Evolutionary conservation across 805 yeast genomes (phyloP), one percentile per base, ranked within the genome.

Genomic region (Sugiyamaella smithiae): DNA sequence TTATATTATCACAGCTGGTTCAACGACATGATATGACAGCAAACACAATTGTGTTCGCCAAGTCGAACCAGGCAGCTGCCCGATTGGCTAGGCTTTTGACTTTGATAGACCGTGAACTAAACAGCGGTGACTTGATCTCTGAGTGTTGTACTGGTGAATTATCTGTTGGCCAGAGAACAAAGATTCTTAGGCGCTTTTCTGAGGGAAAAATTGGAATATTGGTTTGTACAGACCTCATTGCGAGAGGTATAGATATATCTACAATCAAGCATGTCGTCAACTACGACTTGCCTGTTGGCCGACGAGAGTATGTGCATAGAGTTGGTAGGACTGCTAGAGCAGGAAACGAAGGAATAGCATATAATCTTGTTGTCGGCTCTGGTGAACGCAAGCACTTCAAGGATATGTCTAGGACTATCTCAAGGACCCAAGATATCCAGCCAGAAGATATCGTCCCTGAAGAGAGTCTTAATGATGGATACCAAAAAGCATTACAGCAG

Each of bases 251-350:
- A 43, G 96, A 91, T 67, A 75, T 93, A 40, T 68, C 75, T 12
- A 74, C 80, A 2, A 78, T 93, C 43, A 74, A 79, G 38, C 78
- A 80, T 53, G 97, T 93, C 9, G 70, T 93, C 45, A 93, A 93
- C 67, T 93, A 93, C 66, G 98, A 93, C 62, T 66, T 89, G 47
- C 99, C 99, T 19, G 74, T 80, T 22, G 85, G 96, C 1, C 76
- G 90, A 0, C 82, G 95, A 55, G 98, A 93, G 58, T 93, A 93
- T 57, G 88, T 93, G 23, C 99, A 93, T 67, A 78, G 99, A 60
- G 88, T 89, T 33, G 99, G 99, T 35, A 82, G 99, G 71, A 90
- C 98, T 0, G 97, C 98, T 1, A 81, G 99, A 69, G 99, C 99
- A 1, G 83, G 85, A 45, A 78, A 81, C 29, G 45, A 56, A 0